phyloP scores from a whole-genome alignment of 768 basidiomycete species.

The Tulasnella sp. region DNA sequence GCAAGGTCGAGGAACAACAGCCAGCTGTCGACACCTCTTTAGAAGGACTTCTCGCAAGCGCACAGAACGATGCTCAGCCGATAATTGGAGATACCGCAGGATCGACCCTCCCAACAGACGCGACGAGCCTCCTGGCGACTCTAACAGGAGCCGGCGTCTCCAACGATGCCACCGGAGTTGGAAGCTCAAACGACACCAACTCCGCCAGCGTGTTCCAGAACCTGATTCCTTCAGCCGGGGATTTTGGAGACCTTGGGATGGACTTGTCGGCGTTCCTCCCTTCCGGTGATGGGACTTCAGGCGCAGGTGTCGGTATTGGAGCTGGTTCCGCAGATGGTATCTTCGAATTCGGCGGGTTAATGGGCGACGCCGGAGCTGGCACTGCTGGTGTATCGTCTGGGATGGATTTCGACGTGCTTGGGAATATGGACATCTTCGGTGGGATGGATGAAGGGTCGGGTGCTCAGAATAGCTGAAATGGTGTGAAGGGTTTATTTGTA shows the following conservation, averaged over 20 bases:
- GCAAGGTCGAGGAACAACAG: not conserved
- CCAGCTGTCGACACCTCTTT: no score
- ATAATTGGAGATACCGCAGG: not conserved
- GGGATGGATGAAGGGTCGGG: not conserved
- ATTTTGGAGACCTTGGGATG: not conserved
- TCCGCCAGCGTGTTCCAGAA: not conserved
- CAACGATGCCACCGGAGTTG: not conserved
- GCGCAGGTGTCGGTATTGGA: not conserved
- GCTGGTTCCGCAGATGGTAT: not conserved
- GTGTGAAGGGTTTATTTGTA: no score
- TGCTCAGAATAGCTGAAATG: not conserved
- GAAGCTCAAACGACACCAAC: not conserved
- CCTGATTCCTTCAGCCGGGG: not conserved
- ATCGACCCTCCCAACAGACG: slow-evolving; percentile 7
- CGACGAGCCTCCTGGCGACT: slow-evolving; percentile 7
- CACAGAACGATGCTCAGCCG: not conserved
- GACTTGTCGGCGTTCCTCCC: not conserved
- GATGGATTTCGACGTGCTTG: not conserved
- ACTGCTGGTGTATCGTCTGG: not conserved
- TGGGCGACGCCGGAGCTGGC: not conserved
- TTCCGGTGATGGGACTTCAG: not conserved
- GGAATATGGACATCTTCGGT: not conserved
- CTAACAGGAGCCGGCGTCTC: not conserved
- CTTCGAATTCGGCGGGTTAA: not conserved
- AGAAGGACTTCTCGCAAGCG: not conserved